Evolutionary conservation across 352 stramenopile species (phyloP).

Genomic region (Thraustotheca clavata): DNA sequence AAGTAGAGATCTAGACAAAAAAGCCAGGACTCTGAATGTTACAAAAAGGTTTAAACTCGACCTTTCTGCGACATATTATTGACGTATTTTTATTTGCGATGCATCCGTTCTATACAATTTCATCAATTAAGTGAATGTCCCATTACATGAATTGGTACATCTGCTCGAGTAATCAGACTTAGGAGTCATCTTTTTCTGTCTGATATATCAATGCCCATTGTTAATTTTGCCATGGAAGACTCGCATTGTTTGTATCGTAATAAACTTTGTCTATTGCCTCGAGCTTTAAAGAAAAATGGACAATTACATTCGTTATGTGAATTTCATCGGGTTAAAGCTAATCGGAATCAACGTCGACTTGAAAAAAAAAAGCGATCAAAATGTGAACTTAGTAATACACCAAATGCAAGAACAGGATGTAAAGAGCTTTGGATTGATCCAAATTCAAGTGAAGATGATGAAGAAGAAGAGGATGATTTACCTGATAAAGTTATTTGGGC

Average conservation of each 20-base stretch:
- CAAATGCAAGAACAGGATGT: not conserved
- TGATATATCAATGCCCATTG: constrained; percentile 9
- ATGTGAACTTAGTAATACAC: not conserved
- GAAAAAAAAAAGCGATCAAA: constrained; percentile 25
- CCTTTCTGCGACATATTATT: too few species aligned
- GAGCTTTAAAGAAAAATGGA: constrained; percentile 27
- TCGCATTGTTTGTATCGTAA: constrained; percentile 24
- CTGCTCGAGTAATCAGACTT: too few species aligned
- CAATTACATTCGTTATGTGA: constrained; percentile 27
- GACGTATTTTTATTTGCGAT: too few species aligned
- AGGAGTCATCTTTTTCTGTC: constrained; percentile 13
- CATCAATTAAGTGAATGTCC: too few species aligned
- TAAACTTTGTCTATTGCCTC: constrained; percentile 23
- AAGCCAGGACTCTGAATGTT: too few species aligned
- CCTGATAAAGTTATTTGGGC: constrained; percentile 10
- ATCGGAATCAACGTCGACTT: constrained; percentile 27
- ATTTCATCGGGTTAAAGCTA: constrained; percentile 26
- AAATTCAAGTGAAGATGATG: not conserved
- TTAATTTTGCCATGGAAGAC: not conserved
- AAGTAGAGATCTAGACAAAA: too few species aligned
- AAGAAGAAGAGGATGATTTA: not conserved
- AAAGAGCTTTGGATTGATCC: constrained; percentile 18
- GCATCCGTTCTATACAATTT: too few species aligned
- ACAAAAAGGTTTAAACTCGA: too few species aligned
- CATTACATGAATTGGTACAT: too few species aligned